Conservation (phyloP, 257 asterid species). For the Plantago ovata region DNA sequence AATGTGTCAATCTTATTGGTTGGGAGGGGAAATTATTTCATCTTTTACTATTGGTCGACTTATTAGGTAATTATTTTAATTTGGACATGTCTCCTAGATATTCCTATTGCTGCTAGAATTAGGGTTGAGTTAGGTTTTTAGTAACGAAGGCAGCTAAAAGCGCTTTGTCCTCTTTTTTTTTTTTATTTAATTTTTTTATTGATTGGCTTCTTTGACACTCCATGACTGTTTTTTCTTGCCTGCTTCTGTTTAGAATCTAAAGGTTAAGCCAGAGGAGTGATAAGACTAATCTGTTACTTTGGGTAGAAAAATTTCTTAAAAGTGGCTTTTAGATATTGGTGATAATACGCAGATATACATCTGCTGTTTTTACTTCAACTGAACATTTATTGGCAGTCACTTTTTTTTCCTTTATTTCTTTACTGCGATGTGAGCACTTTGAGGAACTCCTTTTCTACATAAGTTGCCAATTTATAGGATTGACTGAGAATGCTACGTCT, state of each 20-base stretch:
- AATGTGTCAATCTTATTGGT: too few relatives aligned
- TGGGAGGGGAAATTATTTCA: too few relatives aligned
- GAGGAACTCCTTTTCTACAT: background rate
- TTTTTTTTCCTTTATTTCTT: background rate
- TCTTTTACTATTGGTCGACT: too few relatives aligned
- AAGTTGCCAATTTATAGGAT: background rate
- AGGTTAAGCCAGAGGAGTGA: background rate
- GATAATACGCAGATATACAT: background rate
- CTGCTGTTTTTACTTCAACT: background rate
- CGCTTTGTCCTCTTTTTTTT: too few relatives aligned
- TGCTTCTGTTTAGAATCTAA: conserved; percentile 10
- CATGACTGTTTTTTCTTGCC: background rate
- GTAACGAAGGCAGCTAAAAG: too few relatives aligned
- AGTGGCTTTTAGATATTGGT: background rate
- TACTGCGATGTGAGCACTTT: background rate
- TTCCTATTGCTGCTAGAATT: too few relatives aligned
- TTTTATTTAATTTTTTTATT: too few relatives aligned
- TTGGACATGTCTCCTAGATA: too few relatives aligned
- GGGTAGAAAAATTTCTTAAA: background rate
- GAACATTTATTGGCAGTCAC: background rate
- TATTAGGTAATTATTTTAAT: too few relatives aligned
- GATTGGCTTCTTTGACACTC: too few relatives aligned
- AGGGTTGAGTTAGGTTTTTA: too few relatives aligned
- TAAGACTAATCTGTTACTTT: background rate
- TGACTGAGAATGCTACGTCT: background rate